Evolutionary conservation across 495 filamentous ascomycete species (phyloP).

Genomic region (Podospora didyma): DNA sequence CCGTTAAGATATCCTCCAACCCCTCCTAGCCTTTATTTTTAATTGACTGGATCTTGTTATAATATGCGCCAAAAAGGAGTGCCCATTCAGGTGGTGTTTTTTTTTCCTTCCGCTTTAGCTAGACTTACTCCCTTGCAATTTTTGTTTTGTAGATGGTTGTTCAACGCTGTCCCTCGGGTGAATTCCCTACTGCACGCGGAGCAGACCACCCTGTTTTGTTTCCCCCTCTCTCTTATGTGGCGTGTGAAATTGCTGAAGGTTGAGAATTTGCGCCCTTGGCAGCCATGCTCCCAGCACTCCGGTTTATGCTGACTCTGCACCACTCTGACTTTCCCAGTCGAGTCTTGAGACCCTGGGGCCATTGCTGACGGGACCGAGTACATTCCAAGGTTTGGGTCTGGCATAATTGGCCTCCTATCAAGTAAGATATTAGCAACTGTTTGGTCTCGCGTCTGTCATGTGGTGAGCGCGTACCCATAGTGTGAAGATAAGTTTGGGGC

Average conservation of each 20-base stretch:
- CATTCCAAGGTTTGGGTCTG: slow-evolving; percentile 38
- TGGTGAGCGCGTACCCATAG: slow-evolving; percentile 35
- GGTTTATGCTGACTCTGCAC: slow-evolving; percentile 77
- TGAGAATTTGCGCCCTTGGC: slow-evolving; percentile 89
- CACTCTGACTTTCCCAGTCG: slow-evolving; percentile 57
- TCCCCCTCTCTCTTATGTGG: slow-evolving; percentile 88
- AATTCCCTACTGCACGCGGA: slow-evolving; percentile 88
- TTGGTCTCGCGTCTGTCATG: neutral
- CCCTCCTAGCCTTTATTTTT: too few species aligned
- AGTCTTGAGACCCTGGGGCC: slow-evolving; percentile 24
- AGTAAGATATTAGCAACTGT: slow-evolving; percentile 3
- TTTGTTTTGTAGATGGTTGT: slow-evolving; percentile 82
- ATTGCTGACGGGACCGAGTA: slow-evolving; percentile 36
- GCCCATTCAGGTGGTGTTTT: too few species aligned
- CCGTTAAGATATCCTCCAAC: too few species aligned
- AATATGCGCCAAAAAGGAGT: too few species aligned
- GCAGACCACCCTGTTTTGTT: slow-evolving; percentile 81
- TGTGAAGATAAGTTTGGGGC: slow-evolving; percentile 38
- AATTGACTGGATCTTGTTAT: too few species aligned
- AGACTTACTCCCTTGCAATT: slow-evolving; percentile 68
- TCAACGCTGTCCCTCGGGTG: slow-evolving; percentile 83
- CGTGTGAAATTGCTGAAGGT: slow-evolving; percentile 92
- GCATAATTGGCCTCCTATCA: slow-evolving; percentile 31
- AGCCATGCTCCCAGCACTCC: slow-evolving; percentile 94
- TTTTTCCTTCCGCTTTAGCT: slow-evolving; percentile 13